phyloP scores from a whole-genome alignment of 129 eudicot species.

The Artemisia argyi region DNA sequence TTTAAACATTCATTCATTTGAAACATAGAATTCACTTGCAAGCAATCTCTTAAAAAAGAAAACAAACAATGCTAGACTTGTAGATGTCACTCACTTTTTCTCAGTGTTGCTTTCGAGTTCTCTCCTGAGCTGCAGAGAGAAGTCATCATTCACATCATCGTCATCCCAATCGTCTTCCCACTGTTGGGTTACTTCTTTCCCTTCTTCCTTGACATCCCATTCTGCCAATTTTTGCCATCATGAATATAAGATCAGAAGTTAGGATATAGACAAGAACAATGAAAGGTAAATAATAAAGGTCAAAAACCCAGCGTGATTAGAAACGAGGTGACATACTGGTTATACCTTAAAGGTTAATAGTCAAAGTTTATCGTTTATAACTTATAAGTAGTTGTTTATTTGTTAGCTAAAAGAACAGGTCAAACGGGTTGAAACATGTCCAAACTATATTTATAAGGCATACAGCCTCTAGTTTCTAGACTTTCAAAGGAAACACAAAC shows the following conservation, averaged over 20 bases:
- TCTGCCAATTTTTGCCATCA: slow-evolving; percentile 38
- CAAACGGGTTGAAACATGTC: too few relatives aligned
- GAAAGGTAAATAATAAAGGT: not conserved
- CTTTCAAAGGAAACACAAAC: too few relatives aligned
- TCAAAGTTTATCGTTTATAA: too few relatives aligned
- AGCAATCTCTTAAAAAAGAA: not conserved
- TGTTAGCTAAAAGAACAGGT: not conserved
- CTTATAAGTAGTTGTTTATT: not conserved
- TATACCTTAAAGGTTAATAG: not conserved
- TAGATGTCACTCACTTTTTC: slow-evolving; percentile 48
- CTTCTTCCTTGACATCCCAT: slow-evolving; percentile 75
- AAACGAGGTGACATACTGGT: not conserved
- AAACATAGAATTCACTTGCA: slow-evolving; percentile 1
- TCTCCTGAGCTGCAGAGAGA: slow-evolving; percentile 78
- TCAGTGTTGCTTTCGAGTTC: slow-evolving; percentile 63
- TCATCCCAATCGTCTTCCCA: slow-evolving; percentile 99
- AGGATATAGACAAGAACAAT: not conserved
- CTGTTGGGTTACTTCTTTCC: slow-evolving; percentile 68
- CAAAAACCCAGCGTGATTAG: not conserved
- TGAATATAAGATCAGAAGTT: slow-evolving; percentile 8
- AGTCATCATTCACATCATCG: slow-evolving; percentile 87
- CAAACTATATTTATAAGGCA: too few relatives aligned
- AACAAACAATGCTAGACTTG: slow-evolving; percentile 18
- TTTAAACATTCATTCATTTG: slow-evolving; percentile 14
- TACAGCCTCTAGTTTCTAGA: too few relatives aligned